phyloP scores from a whole-genome alignment of 2,329 filamentous ascomycete genomes.

The Aspergillus nomiae region DNA sequence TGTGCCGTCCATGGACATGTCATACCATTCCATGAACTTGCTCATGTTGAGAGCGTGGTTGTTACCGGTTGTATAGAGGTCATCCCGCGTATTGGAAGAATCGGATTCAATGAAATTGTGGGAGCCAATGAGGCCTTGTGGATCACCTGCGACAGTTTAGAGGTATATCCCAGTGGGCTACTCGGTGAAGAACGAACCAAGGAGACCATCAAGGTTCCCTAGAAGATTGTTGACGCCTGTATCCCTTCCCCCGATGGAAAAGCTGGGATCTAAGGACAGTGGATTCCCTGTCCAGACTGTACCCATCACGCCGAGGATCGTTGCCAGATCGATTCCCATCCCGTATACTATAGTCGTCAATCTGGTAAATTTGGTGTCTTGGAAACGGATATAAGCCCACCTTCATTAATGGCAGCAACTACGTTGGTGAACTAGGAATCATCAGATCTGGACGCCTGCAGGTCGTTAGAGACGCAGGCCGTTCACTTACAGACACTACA shows the following conservation, averaged over 20 bases:
- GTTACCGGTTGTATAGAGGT: slow-evolving; percentile 56
- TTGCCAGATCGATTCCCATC: slow-evolving; percentile 50
- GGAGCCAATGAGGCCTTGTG: slow-evolving; percentile 52
- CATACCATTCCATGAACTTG: slow-evolving; percentile 54
- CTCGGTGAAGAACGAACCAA: slow-evolving; percentile 30
- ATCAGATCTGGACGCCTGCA: not conserved
- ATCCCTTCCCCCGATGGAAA: slow-evolving; percentile 55
- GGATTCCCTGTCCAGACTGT: slow-evolving; percentile 55
- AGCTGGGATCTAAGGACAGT: slow-evolving; percentile 51
- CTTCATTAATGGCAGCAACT: slow-evolving; percentile 38
- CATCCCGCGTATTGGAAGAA: slow-evolving; percentile 54
- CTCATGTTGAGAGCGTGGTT: slow-evolving; percentile 55
- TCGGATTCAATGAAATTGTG: slow-evolving; percentile 61
- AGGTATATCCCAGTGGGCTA: not conserved
- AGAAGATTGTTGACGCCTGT: slow-evolving; percentile 44
- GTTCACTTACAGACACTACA: slow-evolving; percentile 31
- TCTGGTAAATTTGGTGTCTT: not conserved
- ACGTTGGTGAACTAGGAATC: slow-evolving; percentile 32
- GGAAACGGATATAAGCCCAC: slow-evolving; percentile 15
- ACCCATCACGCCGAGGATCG: slow-evolving; percentile 49
- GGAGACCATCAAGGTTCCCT: slow-evolving; percentile 47
- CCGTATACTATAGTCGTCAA: slow-evolving; percentile 42
- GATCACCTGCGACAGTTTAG: slow-evolving; percentile 35
- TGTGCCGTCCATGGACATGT: slow-evolving; percentile 41
- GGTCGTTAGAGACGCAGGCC: not conserved